These are phyloP conservation scores for Proliferodiscus dingleyae DNA, from an alignment of 2,329 filamentous ascomycete species.

Conservation along the genomic window DNA sequence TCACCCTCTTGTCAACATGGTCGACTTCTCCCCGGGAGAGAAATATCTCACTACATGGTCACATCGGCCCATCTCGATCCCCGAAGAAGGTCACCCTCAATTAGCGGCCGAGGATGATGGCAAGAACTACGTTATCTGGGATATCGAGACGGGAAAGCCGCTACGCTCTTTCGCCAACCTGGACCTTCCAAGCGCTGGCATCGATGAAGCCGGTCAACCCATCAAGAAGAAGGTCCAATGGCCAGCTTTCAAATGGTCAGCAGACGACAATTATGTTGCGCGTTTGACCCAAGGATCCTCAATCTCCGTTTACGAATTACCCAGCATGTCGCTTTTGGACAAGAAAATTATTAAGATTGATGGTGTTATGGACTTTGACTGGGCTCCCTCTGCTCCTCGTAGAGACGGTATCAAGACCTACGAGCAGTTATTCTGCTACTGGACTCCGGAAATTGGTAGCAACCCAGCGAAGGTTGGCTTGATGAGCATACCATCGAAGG, in stretches of 20 bases:
- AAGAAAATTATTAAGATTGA: conserved; percentile 95
- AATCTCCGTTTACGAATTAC: conserved; percentile 87
- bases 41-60: conserved; percentile 97
- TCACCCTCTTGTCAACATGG: conserved; percentile 90
- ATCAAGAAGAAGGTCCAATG: conserved; percentile 92
- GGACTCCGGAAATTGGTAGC: conserved; percentile 96
- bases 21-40: conserved; percentile 92
- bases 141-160: conserved; percentile 82
- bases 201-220: conserved; percentile 57
- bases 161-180: conserved; percentile 91
- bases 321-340: conserved; percentile 82
- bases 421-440: conserved; percentile 96
- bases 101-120: conserved; percentile 90
- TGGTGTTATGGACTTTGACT: conserved; percentile 95
- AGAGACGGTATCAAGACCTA: conserved; percentile 85
- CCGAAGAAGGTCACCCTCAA: conserved; percentile 79
- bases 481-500: conserved; percentile 93
- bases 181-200: conserved; percentile 62
- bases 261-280: conserved; percentile 95
- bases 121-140: conserved; percentile 99
- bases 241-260: conserved; percentile 99
- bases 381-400: conserved; percentile 78
- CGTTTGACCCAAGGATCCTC: conserved; percentile 82
- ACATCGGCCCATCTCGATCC: conserved; percentile 84
- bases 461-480: conserved; percentile 95